These are phyloP conservation scores for Linderniella brevidens DNA, from an alignment of 257 asterid genomes.

Conservation along the genomic window DNA sequence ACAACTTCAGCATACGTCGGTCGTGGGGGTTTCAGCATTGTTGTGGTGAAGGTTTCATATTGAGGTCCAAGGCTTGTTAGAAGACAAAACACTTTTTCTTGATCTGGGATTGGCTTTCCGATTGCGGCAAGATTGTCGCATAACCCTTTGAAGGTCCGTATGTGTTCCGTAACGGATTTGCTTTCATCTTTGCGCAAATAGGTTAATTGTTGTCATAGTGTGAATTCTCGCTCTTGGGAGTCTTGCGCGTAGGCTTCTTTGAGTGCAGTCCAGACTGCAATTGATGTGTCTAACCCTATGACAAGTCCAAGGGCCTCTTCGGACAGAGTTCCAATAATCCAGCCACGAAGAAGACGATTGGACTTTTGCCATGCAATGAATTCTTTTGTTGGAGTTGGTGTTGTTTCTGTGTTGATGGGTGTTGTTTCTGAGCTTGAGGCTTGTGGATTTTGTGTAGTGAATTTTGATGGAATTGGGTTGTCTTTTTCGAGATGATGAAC, in stretches of 20 bases:
- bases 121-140: constrained; percentile 7
- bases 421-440: not conserved
- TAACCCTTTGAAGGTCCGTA: not conserved
- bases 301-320: constrained; percentile 10
- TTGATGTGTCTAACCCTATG: constrained; percentile 5
- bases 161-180: not conserved
- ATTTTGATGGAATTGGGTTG: not conserved
- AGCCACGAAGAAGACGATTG: constrained; percentile 4
- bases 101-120: constrained; percentile 1
- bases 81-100: constrained; percentile 2
- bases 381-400: constrained; percentile 1
- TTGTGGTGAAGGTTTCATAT: constrained; percentile 6
- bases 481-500: not conserved
- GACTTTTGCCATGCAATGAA: constrained; percentile 2
- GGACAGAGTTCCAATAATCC: constrained; percentile 6
- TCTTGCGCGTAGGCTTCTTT: constrained; percentile 8
- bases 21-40: constrained; percentile 6
- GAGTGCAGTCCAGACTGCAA: constrained; percentile 1
- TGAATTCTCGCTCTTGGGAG: constrained; percentile 7
- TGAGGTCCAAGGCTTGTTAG: constrained; percentile 1
- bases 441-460: not conserved
- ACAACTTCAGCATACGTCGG: not conserved
- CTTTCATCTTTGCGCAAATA: constrained; percentile 1
- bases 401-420: no score
- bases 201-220: not conserved